Conservation (phyloP, 208 protist genomes). For the Angomonas deanei region DNA sequence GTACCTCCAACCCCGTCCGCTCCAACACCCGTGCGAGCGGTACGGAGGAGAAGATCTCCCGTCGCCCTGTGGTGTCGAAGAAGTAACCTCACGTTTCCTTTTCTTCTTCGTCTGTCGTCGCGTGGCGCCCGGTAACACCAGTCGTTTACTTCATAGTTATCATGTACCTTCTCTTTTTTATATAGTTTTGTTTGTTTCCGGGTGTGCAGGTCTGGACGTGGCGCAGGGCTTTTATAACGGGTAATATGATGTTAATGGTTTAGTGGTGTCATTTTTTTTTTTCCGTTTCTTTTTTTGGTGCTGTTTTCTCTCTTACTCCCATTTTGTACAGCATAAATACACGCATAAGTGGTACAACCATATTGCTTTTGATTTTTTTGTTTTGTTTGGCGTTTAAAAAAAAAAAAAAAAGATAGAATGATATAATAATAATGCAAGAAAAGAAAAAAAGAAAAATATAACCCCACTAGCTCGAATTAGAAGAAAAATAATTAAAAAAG, state of each 20-base stretch:
- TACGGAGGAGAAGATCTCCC: not conserved
- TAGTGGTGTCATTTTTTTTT: not conserved
- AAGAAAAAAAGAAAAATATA: not conserved
- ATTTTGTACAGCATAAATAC: constrained; percentile 1
- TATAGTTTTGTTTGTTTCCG: too few species aligned
- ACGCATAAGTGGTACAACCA: too few species aligned
- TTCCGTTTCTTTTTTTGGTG: constrained; percentile 15
- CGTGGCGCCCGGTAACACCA: not conserved
- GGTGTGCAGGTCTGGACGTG: too few species aligned
- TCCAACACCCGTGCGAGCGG: not conserved
- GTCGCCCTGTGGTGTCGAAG: not conserved
- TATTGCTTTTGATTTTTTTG: too few species aligned
- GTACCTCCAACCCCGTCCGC: too few species aligned
- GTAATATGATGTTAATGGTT: too few species aligned
- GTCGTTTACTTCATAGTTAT: not conserved
- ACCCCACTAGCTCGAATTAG: too few species aligned
- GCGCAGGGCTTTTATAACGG: too few species aligned
- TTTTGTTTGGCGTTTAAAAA: constrained; percentile 6
- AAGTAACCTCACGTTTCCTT: not conserved
- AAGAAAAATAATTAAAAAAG: too few species aligned
- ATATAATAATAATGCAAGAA: too few species aligned
- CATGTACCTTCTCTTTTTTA: not conserved
- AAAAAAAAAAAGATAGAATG: too few species aligned
- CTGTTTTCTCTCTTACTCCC: constrained; percentile 8
- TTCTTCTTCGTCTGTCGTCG: not conserved